A percentile compares a stretch with the other conserved stretches of the same genome.
Evolutionary conservation across 139 green algal species (phyloP).

Genomic region (Chlorella sp.): DNA sequence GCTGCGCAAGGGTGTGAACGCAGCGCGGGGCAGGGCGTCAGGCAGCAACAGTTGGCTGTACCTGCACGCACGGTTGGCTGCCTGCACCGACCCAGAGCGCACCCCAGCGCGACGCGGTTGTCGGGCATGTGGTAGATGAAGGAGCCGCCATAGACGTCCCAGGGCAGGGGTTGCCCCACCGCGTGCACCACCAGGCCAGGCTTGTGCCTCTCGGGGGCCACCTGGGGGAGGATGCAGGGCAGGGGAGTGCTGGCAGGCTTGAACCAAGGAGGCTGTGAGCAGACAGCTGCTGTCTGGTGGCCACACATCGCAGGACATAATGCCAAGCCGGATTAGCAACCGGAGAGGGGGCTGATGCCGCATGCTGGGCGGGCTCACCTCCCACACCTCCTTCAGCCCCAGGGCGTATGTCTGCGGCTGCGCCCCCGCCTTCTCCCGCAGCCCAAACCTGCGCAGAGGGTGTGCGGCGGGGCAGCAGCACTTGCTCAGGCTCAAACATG

Average conservation of each 20-base stretch:
- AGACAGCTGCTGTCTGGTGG: not conserved
- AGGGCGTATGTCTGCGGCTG: constrained; percentile 90
- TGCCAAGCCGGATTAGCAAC: no score
- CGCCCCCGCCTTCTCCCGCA: constrained; percentile 68
- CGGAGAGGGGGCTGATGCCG: no score
- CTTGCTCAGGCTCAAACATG: no score
- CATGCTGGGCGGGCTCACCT: constrained; percentile 43
- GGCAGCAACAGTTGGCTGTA: not conserved
- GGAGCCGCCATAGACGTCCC: constrained; percentile 80
- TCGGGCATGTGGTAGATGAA: constrained; percentile 96
- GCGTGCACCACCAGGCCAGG: constrained; percentile 85
- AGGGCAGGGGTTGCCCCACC: constrained; percentile 83
- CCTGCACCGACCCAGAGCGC: not conserved
- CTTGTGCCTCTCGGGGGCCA: constrained; percentile 65
- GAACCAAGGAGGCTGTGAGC: constrained; percentile 5
- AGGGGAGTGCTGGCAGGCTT: not conserved
- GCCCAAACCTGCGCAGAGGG: constrained; percentile 41
- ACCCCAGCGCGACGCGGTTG: constrained; percentile 79
- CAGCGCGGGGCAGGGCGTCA: no score
- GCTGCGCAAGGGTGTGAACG: constrained; percentile 22
- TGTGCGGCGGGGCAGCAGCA: no score
- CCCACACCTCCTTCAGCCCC: constrained; percentile 95
- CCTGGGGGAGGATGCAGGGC: constrained; percentile 30
- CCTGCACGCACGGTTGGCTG: no score
- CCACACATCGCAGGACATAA: not conserved